Conservation (phyloP, 208 protist species). For the Leishmania turanica region DNA sequence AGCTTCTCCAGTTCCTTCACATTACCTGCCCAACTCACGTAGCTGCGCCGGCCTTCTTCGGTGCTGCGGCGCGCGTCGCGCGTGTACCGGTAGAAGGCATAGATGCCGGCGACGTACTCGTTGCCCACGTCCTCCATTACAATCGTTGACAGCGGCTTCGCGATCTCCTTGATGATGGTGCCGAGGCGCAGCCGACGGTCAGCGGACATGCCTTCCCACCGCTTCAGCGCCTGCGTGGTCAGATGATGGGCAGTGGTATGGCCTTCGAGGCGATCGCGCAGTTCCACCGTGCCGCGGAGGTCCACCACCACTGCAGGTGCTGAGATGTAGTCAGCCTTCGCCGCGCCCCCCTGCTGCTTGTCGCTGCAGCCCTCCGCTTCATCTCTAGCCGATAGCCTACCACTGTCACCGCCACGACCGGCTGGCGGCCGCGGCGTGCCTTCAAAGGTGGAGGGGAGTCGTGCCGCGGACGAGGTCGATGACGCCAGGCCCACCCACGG, state of each 20-base stretch:
- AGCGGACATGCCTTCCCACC: slow-evolving; percentile 29
- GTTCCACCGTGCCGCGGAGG: slow-evolving; percentile 41
- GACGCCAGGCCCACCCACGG: not conserved
- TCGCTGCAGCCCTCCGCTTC: not conserved
- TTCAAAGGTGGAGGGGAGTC: not conserved
- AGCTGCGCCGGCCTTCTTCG: slow-evolving; percentile 33
- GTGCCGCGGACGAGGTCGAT: not conserved
- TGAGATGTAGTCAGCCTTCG: not conserved
- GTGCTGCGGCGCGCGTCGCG: slow-evolving; percentile 36
- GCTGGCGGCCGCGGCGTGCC: not conserved
- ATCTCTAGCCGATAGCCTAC: not conserved
- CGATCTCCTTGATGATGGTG: slow-evolving; percentile 48
- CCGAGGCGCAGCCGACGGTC: slow-evolving; percentile 23
- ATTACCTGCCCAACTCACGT: slow-evolving; percentile 49
- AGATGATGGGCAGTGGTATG: slow-evolving; percentile 36
- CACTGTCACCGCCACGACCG: not conserved
- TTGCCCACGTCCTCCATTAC: slow-evolving; percentile 51
- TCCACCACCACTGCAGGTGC: slow-evolving; percentile 29
- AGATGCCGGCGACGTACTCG: slow-evolving; percentile 37
- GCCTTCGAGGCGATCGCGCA: slow-evolving; percentile 55
- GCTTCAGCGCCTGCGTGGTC: slow-evolving; percentile 38
- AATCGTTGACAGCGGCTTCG: slow-evolving; percentile 36
- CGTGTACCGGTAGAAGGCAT: slow-evolving; percentile 48
- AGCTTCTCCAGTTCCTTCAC: slow-evolving; percentile 48
- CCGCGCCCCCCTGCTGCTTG: not conserved